Evolutionary conservation across 257 asterid species (phyloP).

Genomic region (Pogostemon cablin): DNA sequence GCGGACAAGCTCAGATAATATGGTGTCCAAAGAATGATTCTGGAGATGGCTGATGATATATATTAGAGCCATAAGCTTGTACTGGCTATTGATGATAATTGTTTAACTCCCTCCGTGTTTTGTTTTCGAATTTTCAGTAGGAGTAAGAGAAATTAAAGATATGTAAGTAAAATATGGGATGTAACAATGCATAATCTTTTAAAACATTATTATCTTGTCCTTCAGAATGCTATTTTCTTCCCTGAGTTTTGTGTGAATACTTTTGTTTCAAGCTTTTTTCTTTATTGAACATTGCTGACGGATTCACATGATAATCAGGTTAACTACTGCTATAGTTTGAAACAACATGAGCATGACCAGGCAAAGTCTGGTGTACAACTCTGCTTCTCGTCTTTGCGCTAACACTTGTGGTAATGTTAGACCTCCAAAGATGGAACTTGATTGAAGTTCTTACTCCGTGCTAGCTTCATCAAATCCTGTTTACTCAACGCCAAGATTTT

Average conservation of each 20-base stretch:
- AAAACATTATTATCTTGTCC: not conserved
- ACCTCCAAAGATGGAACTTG: constrained; percentile 18
- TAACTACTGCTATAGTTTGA: constrained; percentile 75
- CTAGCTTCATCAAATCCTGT: too few relatives aligned
- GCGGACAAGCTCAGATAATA: too few relatives aligned
- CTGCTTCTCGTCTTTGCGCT: constrained; percentile 73
- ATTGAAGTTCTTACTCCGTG: too few relatives aligned
- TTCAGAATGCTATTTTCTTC: not conserved
- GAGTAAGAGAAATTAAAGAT: too few relatives aligned
- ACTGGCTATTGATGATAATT: too few relatives aligned
- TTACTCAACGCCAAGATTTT: not conserved
- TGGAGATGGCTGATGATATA: too few relatives aligned
- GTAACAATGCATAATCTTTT: not conserved
- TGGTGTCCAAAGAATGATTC: too few relatives aligned
- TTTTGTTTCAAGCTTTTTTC: not conserved
- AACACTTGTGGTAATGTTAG: constrained; percentile 30
- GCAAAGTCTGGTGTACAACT: constrained; percentile 83
- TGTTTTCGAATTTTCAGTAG: too few relatives aligned
- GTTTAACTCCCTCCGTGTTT: too few relatives aligned
- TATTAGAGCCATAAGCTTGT: too few relatives aligned
- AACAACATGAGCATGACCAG: constrained; percentile 63
- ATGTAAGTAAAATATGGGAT: too few relatives aligned
- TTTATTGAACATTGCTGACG: constrained; percentile 28
- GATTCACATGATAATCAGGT: constrained; percentile 51
- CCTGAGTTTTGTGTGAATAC: not conserved